Evolutionary conservation across 768 basidiomycete species (phyloP), one percentile per base, ranked within the genome.

Genomic region (Chalciporus sphaerocephalus): DNA sequence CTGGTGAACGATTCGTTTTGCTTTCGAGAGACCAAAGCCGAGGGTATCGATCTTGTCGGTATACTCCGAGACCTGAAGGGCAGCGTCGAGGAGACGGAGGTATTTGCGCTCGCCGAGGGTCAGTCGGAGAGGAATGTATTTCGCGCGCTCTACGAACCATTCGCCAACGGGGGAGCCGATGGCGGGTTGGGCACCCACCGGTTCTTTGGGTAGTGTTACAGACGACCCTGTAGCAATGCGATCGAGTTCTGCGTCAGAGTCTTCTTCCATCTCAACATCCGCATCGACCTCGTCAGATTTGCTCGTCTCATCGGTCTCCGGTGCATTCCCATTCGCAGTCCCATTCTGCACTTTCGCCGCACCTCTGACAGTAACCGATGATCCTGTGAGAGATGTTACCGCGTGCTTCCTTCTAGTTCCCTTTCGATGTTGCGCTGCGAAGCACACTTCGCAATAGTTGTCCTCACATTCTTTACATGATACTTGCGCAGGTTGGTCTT

Each of bases 1-100:
- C 60, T 92, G 90, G 43, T 84, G 76, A 3, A 92, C 90, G 35
- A 92, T 89, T 7, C 90, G 80, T 60, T 89, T 90, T n/a, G 88
- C 78, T 61, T 91, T 92, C 22, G 84, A 85, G 24, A 86, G 68
- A 5, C 85, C 80, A 48, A 81, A 91, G 2, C 84, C 80, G 32
- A 91, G 66, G 39, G 84, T 88, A 67, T 92, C 90, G 24, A 92
- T 87, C 61, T 89, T 90, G 72, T 92, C 90, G 34, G 90, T 92
- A 60, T 92, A 92, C 61, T 92, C 90, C 13, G 85, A 88, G 28
- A 90, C 88, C 39, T 79, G 78, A 32, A 92, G 76, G 2, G 90
- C 90, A 8, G 89, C 90, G 47, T 92, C 90, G 38, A 92, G 74
- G 5, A 92, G 76, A 21, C 90, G 85, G 45, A 92, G 83, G 62